A percentile compares a stretch with the other conserved stretches of the same genome.
Evolutionary conservation across 108 stramenopile genomes (phyloP).

Genomic region (Bacterosira constricta): DNA sequence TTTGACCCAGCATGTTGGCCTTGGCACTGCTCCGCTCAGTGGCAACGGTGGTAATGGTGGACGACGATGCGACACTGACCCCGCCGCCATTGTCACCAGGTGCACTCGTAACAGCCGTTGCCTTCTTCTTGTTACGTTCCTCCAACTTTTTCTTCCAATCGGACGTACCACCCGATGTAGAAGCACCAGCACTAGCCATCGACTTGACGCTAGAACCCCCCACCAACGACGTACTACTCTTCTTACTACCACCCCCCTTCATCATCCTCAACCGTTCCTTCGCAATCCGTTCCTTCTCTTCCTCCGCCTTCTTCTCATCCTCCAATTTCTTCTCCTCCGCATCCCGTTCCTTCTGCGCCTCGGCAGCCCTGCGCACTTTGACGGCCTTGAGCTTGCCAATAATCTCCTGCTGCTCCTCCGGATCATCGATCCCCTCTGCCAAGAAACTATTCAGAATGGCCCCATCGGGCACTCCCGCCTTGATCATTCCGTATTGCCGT

Average conservation of each 20-base stretch:
- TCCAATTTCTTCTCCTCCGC: slow-evolving; percentile 16
- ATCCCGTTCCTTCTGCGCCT: slow-evolving; percentile 31
- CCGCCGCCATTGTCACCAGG: neutral
- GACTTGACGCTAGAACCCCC: neutral
- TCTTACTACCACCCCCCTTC: slow-evolving; percentile 23
- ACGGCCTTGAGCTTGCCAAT: slow-evolving; percentile 22
- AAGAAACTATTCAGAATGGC: slow-evolving; percentile 40
- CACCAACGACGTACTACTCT: neutral
- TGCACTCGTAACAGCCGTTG: too few relatives aligned
- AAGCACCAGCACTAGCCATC: neutral
- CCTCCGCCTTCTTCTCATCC: slow-evolving; percentile 29
- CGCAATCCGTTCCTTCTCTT: slow-evolving; percentile 36
- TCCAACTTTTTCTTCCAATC: neutral
- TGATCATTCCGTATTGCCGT: slow-evolving; percentile 53
- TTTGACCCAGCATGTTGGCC: slow-evolving; percentile 7
- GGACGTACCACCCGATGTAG: neutral
- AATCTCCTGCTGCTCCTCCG: slow-evolving; percentile 42
- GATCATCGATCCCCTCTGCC: slow-evolving; percentile 43
- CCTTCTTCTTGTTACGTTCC: too few relatives aligned
- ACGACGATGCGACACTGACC: neutral
- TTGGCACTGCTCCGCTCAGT: neutral
- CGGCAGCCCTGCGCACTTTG: slow-evolving; percentile 23
- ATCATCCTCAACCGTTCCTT: slow-evolving; percentile 37
- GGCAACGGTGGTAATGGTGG: neutral
- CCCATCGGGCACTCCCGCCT: slow-evolving; percentile 53